A percentile compares a stretch with the other conserved stretches of the same genome.
These are phyloP conservation scores for Panicum virgatum DNA, from an alignment of 202 grass and related monocot genomes.

Conservation along the genomic window DNA sequence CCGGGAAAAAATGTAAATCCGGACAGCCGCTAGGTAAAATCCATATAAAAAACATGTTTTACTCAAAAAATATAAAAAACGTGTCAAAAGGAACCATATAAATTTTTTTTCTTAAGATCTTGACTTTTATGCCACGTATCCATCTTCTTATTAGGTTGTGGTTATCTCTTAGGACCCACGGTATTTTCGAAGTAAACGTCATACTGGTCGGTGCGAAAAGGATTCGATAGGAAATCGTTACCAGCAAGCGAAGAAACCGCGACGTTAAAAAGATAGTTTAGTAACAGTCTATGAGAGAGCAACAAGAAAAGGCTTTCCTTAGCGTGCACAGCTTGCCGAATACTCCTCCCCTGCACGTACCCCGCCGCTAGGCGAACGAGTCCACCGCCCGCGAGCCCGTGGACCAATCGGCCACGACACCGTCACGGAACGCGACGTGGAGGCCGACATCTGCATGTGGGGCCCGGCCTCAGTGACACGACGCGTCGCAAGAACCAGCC, in stretches of 20 bases:
- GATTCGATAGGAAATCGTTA: neutral
- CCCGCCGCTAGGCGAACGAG: neutral
- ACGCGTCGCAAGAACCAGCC: neutral
- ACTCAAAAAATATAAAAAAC: too few relatives aligned
- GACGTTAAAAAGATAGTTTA: neutral
- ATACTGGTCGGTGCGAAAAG: slow-evolving; percentile 10
- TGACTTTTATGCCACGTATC: neutral
- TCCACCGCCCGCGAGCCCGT: neutral
- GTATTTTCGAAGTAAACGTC: neutral
- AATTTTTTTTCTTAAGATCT: too few relatives aligned
- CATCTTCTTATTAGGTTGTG: neutral
- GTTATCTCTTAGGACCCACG: neutral
- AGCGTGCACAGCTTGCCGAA: slow-evolving; percentile 27
- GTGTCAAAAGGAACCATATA: too few relatives aligned
- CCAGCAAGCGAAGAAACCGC: slow-evolving; percentile 34
- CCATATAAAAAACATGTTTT: too few relatives aligned
- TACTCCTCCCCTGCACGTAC: neutral
- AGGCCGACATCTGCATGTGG: neutral
- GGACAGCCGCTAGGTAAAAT: too few relatives aligned
- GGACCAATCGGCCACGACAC: slow-evolving; percentile 1
- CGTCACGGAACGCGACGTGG: neutral
- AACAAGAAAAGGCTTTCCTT: slow-evolving; percentile 3
- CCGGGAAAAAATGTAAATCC: too few relatives aligned
- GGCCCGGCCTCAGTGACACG: neutral
- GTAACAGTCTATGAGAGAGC: neutral